Conservation (phyloP, 805 yeast species). For the Wickerhamomyces silvicola region DNA sequence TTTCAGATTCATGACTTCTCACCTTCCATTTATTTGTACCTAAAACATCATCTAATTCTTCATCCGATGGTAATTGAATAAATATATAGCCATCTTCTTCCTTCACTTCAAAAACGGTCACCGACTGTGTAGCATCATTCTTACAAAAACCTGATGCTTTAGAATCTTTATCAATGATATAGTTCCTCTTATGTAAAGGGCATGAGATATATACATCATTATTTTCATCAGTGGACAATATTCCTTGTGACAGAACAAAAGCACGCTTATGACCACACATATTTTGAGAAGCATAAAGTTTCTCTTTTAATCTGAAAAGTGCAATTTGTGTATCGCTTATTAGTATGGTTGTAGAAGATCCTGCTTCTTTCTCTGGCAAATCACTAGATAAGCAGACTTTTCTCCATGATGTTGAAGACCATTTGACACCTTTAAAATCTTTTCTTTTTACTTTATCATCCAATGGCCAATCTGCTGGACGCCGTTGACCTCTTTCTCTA, state of each 20-base stretch:
- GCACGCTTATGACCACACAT: slow-evolving; percentile 37
- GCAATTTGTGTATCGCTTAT: slow-evolving; percentile 33
- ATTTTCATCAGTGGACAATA: slow-evolving; percentile 25
- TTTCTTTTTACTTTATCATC: slow-evolving; percentile 16
- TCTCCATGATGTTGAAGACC: slow-evolving; percentile 28
- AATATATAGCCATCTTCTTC: slow-evolving; percentile 26
- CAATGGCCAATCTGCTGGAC: slow-evolving; percentile 31
- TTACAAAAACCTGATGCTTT: slow-evolving; percentile 26
- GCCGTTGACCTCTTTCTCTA: slow-evolving; percentile 30
- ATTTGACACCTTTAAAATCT: slow-evolving; percentile 24
- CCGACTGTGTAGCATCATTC: slow-evolving; percentile 24
- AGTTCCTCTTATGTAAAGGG: slow-evolving; percentile 32
- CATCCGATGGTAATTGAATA: slow-evolving; percentile 26
- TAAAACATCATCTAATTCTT: slow-evolving; percentile 28
- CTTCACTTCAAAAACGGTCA: slow-evolving; percentile 29
- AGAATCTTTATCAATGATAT: slow-evolving; percentile 18
- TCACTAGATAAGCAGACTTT: slow-evolving; percentile 22
- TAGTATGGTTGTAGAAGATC: slow-evolving; percentile 26
- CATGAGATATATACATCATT: slow-evolving; percentile 28
- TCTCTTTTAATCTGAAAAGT: slow-evolving; percentile 26
- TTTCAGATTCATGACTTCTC: slow-evolving; percentile 17
- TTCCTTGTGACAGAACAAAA: slow-evolving; percentile 31
- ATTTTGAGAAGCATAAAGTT: slow-evolving; percentile 30
- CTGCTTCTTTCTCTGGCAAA: slow-evolving; percentile 24
- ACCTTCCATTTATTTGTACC: slow-evolving; percentile 31